These are phyloP conservation scores for Gleditsia sinensis DNA, from an alignment of 306 rosid genomes.

Conservation along the genomic window DNA sequence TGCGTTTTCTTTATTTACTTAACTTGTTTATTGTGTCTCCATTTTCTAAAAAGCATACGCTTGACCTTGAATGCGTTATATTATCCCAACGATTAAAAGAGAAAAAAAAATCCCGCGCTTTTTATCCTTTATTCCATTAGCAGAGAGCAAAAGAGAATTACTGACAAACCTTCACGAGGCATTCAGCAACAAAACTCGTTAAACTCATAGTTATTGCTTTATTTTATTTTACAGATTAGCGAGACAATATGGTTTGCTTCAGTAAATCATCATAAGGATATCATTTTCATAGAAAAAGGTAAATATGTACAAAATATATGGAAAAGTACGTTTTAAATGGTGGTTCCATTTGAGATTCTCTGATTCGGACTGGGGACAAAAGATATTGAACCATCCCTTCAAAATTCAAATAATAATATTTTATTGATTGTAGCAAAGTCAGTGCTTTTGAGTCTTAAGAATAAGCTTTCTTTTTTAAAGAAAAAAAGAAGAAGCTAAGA, in stretches of 20 bases:
- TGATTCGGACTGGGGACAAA: not conserved
- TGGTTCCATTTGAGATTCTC: not conserved
- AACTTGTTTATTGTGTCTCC: not conserved
- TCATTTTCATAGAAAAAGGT: conserved; percentile 6
- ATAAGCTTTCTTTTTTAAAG: not conserved
- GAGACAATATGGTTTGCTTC: not conserved
- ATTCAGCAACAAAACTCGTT: not conserved
- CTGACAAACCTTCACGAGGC: not conserved
- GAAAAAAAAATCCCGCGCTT: not conserved
- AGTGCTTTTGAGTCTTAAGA: not conserved
- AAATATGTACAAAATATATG: not conserved
- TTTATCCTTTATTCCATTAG: not conserved
- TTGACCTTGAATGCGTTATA: not conserved
- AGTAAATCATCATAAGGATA: conserved; percentile 3
- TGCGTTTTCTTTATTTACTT: too few species aligned
- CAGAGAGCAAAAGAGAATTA: not conserved
- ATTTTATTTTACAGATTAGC: not conserved
- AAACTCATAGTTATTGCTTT: not conserved
- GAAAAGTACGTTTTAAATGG: not conserved
- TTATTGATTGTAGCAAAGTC: too few species aligned
- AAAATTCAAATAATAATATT: too few species aligned
- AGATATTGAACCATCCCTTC: not conserved
- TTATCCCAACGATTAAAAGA: not conserved
- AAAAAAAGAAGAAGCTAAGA: not conserved
- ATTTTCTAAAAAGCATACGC: not conserved